These are phyloP conservation scores for Coemansia sp. DNA, from an alignment of 192 early-diverging fungal species.

Conservation along the genomic window DNA sequence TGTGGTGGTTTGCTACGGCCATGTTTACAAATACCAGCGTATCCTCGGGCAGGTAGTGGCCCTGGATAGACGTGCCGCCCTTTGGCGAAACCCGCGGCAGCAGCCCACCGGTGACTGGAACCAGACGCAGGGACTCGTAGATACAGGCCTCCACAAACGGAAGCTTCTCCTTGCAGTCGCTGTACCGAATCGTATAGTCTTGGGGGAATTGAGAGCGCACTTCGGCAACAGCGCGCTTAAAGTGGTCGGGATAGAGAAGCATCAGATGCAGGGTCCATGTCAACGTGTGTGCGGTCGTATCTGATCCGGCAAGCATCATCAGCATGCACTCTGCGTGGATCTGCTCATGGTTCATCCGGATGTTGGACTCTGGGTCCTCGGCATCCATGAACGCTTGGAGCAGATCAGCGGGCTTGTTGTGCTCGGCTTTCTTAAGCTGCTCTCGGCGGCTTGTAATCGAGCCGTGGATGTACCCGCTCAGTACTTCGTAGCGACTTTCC, in stretches of 20 bases:
- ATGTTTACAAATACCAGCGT: conserved; percentile 30
- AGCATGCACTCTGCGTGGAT: conserved; percentile 46
- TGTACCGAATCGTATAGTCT: conserved; percentile 21
- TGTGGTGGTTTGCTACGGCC: conserved; percentile 34
- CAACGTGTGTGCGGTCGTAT: conserved; percentile 40
- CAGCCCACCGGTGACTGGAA: conserved; percentile 29
- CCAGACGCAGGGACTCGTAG: conserved; percentile 42
- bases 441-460: conserved; percentile 24
- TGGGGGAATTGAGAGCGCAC: conserved; percentile 19
- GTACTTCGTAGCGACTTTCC: conserved; percentile 27
- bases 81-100: conserved; percentile 28
- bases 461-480: conserved; percentile 38
- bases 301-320: conserved; percentile 44
- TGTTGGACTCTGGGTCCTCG: conserved; percentile 46
- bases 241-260: conserved; percentile 32
- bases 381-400: conserved; percentile 54
- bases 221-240: conserved; percentile 20
- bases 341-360: conserved; percentile 41
- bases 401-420: conserved; percentile 32
- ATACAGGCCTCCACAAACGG: conserved; percentile 46
- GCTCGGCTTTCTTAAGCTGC: conserved; percentile 2
- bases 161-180: conserved; percentile 25
- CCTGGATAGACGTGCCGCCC: conserved; percentile 27
- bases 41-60: conserved; percentile 31
- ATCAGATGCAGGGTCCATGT: conserved; percentile 38